phyloP scores from a whole-genome alignment of 495 filamentous ascomycete genomes.

The Aspergillus olivimuriae region DNA sequence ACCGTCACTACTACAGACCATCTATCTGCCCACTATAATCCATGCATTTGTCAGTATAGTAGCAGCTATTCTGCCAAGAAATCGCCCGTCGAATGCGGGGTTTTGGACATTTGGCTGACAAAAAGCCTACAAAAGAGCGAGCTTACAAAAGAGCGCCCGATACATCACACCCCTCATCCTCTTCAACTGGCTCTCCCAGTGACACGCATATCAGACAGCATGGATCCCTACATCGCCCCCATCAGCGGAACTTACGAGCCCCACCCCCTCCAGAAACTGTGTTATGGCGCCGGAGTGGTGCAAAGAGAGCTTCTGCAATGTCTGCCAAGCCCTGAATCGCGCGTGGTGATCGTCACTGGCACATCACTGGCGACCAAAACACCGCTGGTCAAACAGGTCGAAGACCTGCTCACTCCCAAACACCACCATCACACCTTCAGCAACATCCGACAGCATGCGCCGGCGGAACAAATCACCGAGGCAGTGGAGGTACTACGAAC shows the following conservation, averaged over 20 bases:
- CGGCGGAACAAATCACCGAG: background rate
- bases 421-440: background rate
- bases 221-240: background rate
- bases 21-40: too few species aligned
- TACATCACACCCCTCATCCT: too few species aligned
- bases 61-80: too few species aligned
- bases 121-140: too few species aligned
- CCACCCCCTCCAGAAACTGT: background rate
- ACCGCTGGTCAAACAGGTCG: constrained; percentile 1
- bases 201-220: too few species aligned
- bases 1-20: too few species aligned
- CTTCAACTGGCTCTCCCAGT: too few species aligned
- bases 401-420: background rate
- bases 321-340: background rate
- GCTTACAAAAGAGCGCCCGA: too few species aligned
- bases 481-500: background rate
- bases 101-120: too few species aligned
- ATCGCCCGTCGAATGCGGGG: too few species aligned
- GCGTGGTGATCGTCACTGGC: constrained; percentile 3
- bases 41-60: too few species aligned
- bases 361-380: constrained; percentile 4
- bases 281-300: background rate
- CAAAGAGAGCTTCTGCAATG: background rate
- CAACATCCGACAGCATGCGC: constrained; percentile 2
- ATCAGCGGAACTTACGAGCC: background rate